phyloP scores from a whole-genome alignment of 2,329 filamentous ascomycete species.

The Ophiobolus disseminans region DNA sequence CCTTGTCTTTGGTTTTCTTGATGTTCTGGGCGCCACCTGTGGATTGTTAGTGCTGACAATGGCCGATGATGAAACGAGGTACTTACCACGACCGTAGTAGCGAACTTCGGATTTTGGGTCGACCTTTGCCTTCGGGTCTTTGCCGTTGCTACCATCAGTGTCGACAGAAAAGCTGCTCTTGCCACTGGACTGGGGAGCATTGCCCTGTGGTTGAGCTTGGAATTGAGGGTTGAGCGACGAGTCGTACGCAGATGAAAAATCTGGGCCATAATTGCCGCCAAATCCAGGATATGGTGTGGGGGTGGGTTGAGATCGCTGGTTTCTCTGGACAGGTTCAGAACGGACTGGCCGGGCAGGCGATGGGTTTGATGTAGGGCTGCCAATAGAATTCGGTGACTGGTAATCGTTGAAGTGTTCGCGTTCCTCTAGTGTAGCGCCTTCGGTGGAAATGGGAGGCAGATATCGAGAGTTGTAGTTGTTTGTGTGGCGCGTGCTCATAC shows the following conservation, averaged over 20 bases:
- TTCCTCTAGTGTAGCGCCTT: constrained; percentile 26
- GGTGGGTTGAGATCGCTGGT: constrained; percentile 28
- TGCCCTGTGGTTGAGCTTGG: constrained; percentile 20
- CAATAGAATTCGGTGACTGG: constrained; percentile 35
- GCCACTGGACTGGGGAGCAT: constrained; percentile 39
- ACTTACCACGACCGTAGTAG: constrained; percentile 63
- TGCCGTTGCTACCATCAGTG: constrained; percentile 43
- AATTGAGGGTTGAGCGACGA: constrained; percentile 39
- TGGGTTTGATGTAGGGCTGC: constrained; percentile 25
- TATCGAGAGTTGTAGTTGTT: constrained; percentile 31
- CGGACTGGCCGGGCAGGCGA: constrained; percentile 36
- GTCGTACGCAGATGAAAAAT: constrained; percentile 40
- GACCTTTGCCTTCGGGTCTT: constrained; percentile 53
- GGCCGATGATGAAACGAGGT: not conserved
- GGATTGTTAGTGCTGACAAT: constrained; percentile 42
- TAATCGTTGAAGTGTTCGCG: constrained; percentile 41
- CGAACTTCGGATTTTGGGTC: constrained; percentile 58
- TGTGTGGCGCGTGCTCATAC: constrained; percentile 29
- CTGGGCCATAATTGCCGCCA: constrained; percentile 31
- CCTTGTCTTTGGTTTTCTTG: constrained; percentile 61
- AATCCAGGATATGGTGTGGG: constrained; percentile 32
- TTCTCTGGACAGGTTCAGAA: constrained; percentile 36
- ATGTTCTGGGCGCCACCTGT: constrained; percentile 62
- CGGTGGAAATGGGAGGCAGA: constrained; percentile 32
- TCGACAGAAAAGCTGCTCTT: constrained; percentile 52